Conservation (phyloP, 164 flowering plant genomes). For the Macadamia tetraphylla region DNA sequence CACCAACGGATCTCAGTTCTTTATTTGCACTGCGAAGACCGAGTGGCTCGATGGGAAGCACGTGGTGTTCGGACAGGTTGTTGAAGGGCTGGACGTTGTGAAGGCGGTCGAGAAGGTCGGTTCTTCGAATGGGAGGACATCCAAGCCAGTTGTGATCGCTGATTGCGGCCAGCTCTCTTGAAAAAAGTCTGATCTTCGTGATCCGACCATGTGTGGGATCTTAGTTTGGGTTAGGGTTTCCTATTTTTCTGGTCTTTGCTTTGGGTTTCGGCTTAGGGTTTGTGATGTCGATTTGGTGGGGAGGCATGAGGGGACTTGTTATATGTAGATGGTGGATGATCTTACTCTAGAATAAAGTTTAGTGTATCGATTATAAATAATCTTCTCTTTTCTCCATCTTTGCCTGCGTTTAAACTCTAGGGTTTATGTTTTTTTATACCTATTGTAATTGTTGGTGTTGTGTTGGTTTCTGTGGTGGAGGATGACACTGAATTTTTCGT, state of each 20-base stretch:
- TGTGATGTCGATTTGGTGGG: background rate
- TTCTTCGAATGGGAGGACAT: slow-evolving; percentile 18
- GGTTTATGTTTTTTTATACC: no score
- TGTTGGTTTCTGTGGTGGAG: no score
- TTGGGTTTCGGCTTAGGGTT: background rate
- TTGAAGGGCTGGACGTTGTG: slow-evolving; percentile 39
- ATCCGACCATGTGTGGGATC: no score
- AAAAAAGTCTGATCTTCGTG: background rate
- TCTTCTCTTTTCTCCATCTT: no score
- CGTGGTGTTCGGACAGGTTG: slow-evolving; percentile 38
- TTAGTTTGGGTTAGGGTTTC: background rate
- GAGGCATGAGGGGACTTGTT: no score
- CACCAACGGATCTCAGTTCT: slow-evolving; percentile 48
- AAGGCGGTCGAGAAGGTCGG: slow-evolving; percentile 42
- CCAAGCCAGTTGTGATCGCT: slow-evolving; percentile 29
- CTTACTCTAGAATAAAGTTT: no score
- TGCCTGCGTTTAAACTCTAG: no score
- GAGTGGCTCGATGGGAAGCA: slow-evolving; percentile 46
- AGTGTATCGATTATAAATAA: no score
- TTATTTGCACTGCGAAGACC: slow-evolving; percentile 37
- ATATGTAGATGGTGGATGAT: no score
- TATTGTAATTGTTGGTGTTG: no score
- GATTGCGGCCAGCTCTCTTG: slow-evolving; percentile 39
- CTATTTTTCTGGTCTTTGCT: background rate
- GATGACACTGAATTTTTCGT: no score